Percentiles rank a stretch among this genome's conserved stretches.
Conservation (phyloP, 2,329 filamentous ascomycete genomes). For the Myotisia sp. region DNA sequence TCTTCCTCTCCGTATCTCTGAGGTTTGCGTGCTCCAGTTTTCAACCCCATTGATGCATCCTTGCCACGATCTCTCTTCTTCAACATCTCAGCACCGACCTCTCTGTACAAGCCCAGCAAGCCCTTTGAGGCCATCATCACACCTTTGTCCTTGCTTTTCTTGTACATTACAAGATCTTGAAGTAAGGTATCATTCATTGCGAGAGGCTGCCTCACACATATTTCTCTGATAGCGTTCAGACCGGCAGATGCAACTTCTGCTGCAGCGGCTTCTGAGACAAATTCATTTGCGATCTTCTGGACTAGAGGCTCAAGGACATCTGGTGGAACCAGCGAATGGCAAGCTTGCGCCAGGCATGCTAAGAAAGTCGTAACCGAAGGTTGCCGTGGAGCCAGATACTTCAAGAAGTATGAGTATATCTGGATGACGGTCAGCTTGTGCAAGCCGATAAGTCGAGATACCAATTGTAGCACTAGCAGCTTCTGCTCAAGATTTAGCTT, state of each 20-base stretch:
- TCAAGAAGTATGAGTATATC: slow-evolving; percentile 93
- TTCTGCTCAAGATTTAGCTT: slow-evolving; percentile 81
- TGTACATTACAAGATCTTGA: slow-evolving; percentile 89
- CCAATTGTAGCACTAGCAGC: slow-evolving; percentile 75
- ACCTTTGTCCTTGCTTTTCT: slow-evolving; percentile 95
- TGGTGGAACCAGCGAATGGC: slow-evolving; percentile 79
- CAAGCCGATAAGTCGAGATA: slow-evolving; percentile 78
- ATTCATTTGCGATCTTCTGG: slow-evolving; percentile 95
- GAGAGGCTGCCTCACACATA: slow-evolving; percentile 83
- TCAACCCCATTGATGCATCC: slow-evolving; percentile 70
- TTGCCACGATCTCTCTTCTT: slow-evolving; percentile 85
- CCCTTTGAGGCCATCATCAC: slow-evolving; percentile 98
- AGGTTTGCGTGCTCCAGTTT: slow-evolving; percentile 58
- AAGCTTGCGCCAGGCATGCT: slow-evolving; percentile 80
- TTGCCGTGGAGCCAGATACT: slow-evolving; percentile 77
- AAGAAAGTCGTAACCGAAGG: slow-evolving; percentile 84
- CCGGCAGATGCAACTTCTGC: slow-evolving; percentile 83
- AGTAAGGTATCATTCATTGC: slow-evolving; percentile 92
- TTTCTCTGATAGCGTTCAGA: slow-evolving; percentile 85
- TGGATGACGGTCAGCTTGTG: slow-evolving; percentile 83
- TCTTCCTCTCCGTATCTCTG: slow-evolving; percentile 72
- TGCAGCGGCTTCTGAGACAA: slow-evolving; percentile 86
- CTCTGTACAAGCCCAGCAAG: slow-evolving; percentile 75
- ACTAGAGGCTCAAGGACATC: slow-evolving; percentile 83
- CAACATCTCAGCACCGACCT: slow-evolving; percentile 78